A percentile compares a stretch with the other conserved stretches of the same genome.
phyloP scores from a whole-genome alignment of 139 green algal genomes.

The Tetraselmis chui region DNA sequence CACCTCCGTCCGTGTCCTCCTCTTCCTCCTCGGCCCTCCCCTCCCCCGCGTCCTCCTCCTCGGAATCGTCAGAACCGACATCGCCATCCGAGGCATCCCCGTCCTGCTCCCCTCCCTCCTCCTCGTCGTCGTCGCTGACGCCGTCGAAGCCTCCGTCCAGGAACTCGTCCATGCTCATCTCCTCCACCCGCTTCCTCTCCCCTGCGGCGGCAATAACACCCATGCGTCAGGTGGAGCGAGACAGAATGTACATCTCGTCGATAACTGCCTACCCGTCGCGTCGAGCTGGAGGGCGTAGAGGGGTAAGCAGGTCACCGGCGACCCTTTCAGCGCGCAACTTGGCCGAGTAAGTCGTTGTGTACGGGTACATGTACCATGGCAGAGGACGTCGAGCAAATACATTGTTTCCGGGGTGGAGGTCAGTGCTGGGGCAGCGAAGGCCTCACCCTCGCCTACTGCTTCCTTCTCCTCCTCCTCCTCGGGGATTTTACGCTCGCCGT shows the following conservation, averaged over 20 bases:
- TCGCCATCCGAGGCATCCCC: slow-evolving; percentile 5
- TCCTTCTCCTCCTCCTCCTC: not conserved
- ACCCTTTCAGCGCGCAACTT: not conserved
- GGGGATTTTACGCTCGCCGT: not conserved
- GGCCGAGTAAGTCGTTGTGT: not conserved
- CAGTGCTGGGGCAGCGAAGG: too few species aligned
- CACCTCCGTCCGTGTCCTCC: slow-evolving; percentile 62
- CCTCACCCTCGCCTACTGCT: too few species aligned
- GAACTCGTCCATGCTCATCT: slow-evolving; percentile 43
- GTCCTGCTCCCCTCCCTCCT: slow-evolving; percentile 12
- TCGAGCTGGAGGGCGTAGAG: too few species aligned
- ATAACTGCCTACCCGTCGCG: too few species aligned
- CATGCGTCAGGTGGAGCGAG: not conserved
- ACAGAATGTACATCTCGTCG: not conserved
- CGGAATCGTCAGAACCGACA: slow-evolving; percentile 2
- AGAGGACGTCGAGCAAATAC: too few species aligned
- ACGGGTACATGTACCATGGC: not conserved
- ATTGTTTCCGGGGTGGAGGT: too few species aligned
- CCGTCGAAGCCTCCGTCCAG: slow-evolving; percentile 37
- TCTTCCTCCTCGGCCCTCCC: slow-evolving; percentile 6
- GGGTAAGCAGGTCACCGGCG: not conserved
- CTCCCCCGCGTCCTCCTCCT: not conserved
- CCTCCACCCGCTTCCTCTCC: slow-evolving; percentile 4
- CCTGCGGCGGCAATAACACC: not conserved
- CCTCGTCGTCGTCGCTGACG: not conserved